phyloP scores from a whole-genome alignment of 2,329 filamentous ascomycete species.

The Ceratocystis diversiconidia region DNA sequence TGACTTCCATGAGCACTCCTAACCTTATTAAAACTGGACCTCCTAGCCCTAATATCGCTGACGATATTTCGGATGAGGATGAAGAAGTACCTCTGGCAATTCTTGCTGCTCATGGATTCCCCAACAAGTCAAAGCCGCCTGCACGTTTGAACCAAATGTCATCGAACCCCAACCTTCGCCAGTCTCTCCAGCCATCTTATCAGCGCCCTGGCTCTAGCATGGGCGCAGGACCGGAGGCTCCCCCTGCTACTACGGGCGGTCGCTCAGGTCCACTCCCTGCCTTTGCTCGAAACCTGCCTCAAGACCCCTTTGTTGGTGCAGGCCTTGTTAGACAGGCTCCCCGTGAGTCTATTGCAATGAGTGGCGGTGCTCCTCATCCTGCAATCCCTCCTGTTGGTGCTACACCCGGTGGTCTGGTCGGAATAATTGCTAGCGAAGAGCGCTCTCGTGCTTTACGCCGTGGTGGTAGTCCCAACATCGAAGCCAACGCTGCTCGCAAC shows the following conservation, averaged over 20 bases:
- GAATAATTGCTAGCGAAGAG: constrained; percentile 78
- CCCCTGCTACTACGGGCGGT: constrained; percentile 18
- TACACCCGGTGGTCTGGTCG: constrained; percentile 63
- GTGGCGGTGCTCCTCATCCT: constrained; percentile 32
- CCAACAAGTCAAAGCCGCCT: constrained; percentile 61
- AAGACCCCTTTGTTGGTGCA: constrained; percentile 73
- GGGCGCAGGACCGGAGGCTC: constrained; percentile 1
- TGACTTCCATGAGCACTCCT: constrained; percentile 47
- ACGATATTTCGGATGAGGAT: constrained; percentile 58
- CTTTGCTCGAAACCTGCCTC: constrained; percentile 69
- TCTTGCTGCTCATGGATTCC: constrained; percentile 77
- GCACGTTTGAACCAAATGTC: constrained; percentile 48
- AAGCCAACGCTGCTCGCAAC: constrained; percentile 27
- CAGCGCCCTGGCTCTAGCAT: constrained; percentile 40
- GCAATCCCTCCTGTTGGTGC: constrained; percentile 29
- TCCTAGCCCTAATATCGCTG: constrained; percentile 27
- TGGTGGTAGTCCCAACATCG: constrained; percentile 55
- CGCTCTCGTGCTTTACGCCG: constrained; percentile 61
- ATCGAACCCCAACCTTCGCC: constrained; percentile 59
- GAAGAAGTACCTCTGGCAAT: constrained; percentile 81
- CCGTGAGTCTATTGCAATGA: constrained; percentile 60
- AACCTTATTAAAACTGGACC: constrained; percentile 31
- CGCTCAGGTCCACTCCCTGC: constrained; percentile 47
- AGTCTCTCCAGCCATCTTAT: constrained; percentile 28
- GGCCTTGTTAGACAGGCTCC: constrained; percentile 57